Conservation (phyloP, 2,329 filamentous ascomycete genomes). For the Colletotrichum falcatum region DNA sequence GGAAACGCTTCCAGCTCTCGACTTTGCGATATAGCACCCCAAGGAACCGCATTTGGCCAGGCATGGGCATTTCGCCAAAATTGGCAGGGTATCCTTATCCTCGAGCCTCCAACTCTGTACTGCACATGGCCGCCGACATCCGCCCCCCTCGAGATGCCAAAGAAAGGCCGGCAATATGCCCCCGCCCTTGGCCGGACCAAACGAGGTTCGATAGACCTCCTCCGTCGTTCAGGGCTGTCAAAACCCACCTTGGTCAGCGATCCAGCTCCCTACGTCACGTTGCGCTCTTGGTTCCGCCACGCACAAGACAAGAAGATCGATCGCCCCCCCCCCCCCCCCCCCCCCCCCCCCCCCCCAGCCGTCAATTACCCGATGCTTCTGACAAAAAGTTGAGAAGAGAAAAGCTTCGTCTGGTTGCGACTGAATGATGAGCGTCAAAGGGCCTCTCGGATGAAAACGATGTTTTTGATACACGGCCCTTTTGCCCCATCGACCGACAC, state of each 20-base stretch:
- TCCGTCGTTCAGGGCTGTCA: background rate
- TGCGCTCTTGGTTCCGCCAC: slow-evolving; percentile 12
- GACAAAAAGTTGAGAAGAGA: slow-evolving; percentile 5
- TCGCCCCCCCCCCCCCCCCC: too few relatives aligned
- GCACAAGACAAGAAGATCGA: slow-evolving; percentile 22
- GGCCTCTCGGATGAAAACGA: slow-evolving; percentile 27
- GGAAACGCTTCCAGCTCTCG: background rate
- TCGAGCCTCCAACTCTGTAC: background rate
- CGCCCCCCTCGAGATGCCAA: background rate
- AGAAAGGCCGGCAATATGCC: background rate
- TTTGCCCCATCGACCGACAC: background rate
- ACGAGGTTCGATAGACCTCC: background rate
- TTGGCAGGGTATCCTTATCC: too few relatives aligned
- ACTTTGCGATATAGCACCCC: background rate
- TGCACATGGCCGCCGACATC: background rate
- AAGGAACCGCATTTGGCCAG: background rate
- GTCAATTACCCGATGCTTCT: slow-evolving; percentile 17
- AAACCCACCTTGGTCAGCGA: background rate
- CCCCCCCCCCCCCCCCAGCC: slow-evolving; percentile 21
- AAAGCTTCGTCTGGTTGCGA: slow-evolving; percentile 32
- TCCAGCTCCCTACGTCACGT: slow-evolving; percentile 19
- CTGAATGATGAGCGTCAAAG: background rate
- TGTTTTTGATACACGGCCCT: background rate
- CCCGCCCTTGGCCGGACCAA: background rate
- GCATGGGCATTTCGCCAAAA: background rate